phyloP scores from a whole-genome alignment of 2,329 filamentous ascomycete species.

The Ceratocystis papillata region DNA sequence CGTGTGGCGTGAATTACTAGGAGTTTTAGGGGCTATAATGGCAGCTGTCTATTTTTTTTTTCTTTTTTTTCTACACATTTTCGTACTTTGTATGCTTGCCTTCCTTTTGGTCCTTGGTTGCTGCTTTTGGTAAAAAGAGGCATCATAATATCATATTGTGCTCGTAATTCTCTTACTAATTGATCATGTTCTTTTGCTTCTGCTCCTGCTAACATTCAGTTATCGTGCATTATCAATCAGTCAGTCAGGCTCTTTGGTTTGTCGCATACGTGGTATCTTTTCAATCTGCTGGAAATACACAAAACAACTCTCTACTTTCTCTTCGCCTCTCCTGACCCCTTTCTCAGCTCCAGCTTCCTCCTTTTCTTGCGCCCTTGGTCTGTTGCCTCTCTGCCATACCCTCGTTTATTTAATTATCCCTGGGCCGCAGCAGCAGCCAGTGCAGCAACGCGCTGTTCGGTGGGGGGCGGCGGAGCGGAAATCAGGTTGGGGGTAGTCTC shows the following conservation, averaged over 20 bases:
- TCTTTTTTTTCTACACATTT: slow-evolving; percentile 15
- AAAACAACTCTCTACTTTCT: not conserved
- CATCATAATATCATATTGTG: not conserved
- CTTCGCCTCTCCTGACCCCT: not conserved
- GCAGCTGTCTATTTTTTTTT: slow-evolving; percentile 12
- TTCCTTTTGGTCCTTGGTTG: slow-evolving; percentile 26
- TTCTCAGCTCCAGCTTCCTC: not conserved
- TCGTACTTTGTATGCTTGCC: slow-evolving; percentile 24
- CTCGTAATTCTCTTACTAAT: not conserved
- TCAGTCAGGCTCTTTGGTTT: not conserved
- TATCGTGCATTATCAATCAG: too few relatives aligned
- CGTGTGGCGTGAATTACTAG: slow-evolving; percentile 3
- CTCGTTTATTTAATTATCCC: slow-evolving; percentile 11
- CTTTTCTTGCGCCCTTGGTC: slow-evolving; percentile 23
- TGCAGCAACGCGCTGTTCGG: slow-evolving; percentile 36
- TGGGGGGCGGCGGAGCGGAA: slow-evolving; percentile 33
- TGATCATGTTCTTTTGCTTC: not conserved
- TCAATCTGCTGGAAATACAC: slow-evolving; percentile 10
- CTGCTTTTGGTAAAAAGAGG: too few relatives aligned
- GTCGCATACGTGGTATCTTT: slow-evolving; percentile 10
- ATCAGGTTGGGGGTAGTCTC: slow-evolving; percentile 23
- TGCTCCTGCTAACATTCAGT: not conserved
- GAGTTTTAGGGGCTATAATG: slow-evolving; percentile 4
- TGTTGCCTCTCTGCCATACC: slow-evolving; percentile 19
- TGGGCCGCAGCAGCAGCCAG: slow-evolving; percentile 30